A percentile compares a stretch with the other conserved stretches of the same genome.
phyloP scores from a whole-genome alignment of 2,329 filamentous ascomycete species.

The Pleurostoma richardsiae region DNA sequence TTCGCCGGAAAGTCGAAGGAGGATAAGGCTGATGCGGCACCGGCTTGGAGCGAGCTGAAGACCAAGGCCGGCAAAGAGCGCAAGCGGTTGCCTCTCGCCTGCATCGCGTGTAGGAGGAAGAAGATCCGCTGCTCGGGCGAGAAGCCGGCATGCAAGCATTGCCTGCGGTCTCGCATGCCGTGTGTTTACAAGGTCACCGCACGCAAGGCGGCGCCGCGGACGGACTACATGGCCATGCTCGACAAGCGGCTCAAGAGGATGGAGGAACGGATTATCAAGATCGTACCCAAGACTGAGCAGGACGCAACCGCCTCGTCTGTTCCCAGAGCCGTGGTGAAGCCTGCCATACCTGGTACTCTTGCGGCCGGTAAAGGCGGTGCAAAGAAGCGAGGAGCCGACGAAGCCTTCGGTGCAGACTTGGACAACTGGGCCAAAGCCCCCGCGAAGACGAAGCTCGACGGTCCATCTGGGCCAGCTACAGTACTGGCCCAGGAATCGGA shows the following conservation, averaged over 20 bases:
- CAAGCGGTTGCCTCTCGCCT: slow-evolving; percentile 86
- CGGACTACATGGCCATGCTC: slow-evolving; percentile 98
- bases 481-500: slow-evolving; percentile 60
- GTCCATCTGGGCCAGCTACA: slow-evolving; percentile 44
- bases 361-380: slow-evolving; percentile 44
- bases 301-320: slow-evolving; percentile 59
- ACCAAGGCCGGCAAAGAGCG: slow-evolving; percentile 94
- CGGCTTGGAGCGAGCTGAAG: slow-evolving; percentile 77
- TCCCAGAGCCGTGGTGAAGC: slow-evolving; percentile 79
- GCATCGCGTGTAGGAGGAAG: slow-evolving; percentile 92
- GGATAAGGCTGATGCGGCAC: slow-evolving; percentile 52
- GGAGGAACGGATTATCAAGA: slow-evolving; percentile 96
- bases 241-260: slow-evolving; percentile 94
- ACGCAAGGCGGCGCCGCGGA: slow-evolving; percentile 86
- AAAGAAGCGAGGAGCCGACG: slow-evolving; percentile 80
- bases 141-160: slow-evolving; percentile 97
- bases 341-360: slow-evolving; percentile 57
- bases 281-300: slow-evolving; percentile 82
- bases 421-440: slow-evolving; percentile 71
- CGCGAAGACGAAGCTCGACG: slow-evolving; percentile 42
- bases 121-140: slow-evolving; percentile 98
- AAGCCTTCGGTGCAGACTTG: slow-evolving; percentile 79
- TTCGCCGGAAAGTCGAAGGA: slow-evolving; percentile 48
- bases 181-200: slow-evolving; percentile 98
- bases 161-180: slow-evolving; percentile 82